Evolutionary conservation across 495 filamentous ascomycete species (phyloP).

Genomic region (Penicillium macrosclerotiorum): DNA sequence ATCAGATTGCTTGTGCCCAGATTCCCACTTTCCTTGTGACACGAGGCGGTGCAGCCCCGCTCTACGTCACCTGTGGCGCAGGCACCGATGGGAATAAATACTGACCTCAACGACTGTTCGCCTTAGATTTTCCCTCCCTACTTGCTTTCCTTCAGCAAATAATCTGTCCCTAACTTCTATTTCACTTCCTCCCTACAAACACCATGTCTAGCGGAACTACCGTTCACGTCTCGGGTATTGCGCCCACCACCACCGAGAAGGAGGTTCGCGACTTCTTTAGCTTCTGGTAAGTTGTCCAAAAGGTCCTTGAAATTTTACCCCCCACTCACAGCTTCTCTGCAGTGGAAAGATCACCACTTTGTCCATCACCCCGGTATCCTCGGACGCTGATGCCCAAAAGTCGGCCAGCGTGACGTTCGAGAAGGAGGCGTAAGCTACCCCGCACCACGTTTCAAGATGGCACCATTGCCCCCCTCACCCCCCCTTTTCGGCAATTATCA

Average conservation of each 20-base stretch:
- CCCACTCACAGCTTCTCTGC: constrained; percentile 26
- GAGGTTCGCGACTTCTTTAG: constrained; percentile 97
- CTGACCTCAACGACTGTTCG: constrained; percentile 7
- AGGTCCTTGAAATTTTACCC: neutral
- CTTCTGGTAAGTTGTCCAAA: constrained; percentile 72
- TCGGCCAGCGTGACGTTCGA: constrained; percentile 92
- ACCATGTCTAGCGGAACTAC: constrained; percentile 49
- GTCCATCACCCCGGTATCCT: constrained; percentile 65
- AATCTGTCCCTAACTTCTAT: neutral
- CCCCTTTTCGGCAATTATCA: neutral
- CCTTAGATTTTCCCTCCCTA: neutral
- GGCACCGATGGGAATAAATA: constrained; percentile 14
- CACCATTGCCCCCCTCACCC: neutral
- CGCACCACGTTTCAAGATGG: constrained; percentile 20
- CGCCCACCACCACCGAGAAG: constrained; percentile 73
- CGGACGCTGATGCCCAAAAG: constrained; percentile 59
- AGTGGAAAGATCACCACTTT: constrained; percentile 89
- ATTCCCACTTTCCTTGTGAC: neutral
- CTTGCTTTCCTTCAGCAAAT: neutral
- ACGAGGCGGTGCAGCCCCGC: constrained; percentile 28
- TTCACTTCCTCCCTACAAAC: constrained; percentile 1
- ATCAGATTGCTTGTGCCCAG: too few relatives aligned
- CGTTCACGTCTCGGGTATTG: constrained; percentile 75
- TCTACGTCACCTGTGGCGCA: constrained; percentile 35
- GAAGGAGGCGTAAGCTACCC: constrained; percentile 70